Evolutionary conservation across 306 rosid species (phyloP), one percentile per base, ranked within the genome.

Genomic region (apple (Malus domestica)): DNA sequence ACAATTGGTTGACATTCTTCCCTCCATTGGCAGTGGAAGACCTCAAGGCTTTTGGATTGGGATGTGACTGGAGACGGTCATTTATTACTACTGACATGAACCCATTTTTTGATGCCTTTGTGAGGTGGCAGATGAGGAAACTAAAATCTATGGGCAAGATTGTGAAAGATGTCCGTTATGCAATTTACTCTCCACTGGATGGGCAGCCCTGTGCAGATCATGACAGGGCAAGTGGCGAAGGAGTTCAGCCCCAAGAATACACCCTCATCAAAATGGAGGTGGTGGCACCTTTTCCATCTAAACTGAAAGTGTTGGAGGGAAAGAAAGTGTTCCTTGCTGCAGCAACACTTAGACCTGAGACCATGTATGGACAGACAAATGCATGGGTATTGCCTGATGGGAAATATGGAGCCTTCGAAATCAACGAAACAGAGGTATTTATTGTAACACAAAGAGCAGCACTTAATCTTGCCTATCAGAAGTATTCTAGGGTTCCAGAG

Each of bases 131-230:
- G 75, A 82, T 94, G 96, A 90, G 98, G 80, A 94, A 94, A 82
- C 72, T 94, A 84, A 94, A 88, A 81, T 83, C 91, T 2, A 49
- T 85, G 85, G 98, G 97, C 20, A 94, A 94, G 80, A 84, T 94
- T 83, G 98, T 94, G 73, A 91, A 94, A 83, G 98, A 94, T 71
- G 90, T 94, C 14, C 92, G 98, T 77, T 94, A 94, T 58, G 77
- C 97, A 0, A 84, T 91, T n/a, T 94, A 79, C 82, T 91, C 98
- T 8, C 96, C 96, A 3, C 74, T 92, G 79, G 98, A 94, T 87
- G 97, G 96, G 70, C 98, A 94, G 57, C 98, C 98, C 0, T 94
- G 98, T 81, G 98, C 98, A 0, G 98, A 94, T 87, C 98, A 94
- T 75, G 98, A 94, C 59, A 86, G 98, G 73, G 97, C 98, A 19